phyloP scores from a whole-genome alignment of 768 basidiomycete species.

The Strobilomyces confusus region DNA sequence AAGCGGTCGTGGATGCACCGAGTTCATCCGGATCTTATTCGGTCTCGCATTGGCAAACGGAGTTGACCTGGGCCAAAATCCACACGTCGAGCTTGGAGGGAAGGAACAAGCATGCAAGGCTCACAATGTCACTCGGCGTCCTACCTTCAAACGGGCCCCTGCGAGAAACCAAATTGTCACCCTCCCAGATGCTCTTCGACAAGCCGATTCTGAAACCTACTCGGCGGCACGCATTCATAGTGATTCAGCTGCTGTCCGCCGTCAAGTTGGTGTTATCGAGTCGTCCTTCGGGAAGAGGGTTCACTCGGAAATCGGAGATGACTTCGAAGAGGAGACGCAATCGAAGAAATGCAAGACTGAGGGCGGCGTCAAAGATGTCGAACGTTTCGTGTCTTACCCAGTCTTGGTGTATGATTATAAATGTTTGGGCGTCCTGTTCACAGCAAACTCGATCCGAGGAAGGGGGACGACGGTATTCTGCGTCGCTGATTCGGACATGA shows the following conservation, averaged over 20 bases:
- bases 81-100: not conserved
- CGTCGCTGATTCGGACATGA: not conserved
- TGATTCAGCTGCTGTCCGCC: not conserved
- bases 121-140: not conserved
- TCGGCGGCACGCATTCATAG: not conserved
- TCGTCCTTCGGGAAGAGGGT: not conserved
- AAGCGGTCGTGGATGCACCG: slow-evolving; percentile 6
- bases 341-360: not conserved
- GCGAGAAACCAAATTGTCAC: not conserved
- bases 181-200: not conserved
- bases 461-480: not conserved
- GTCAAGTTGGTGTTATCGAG: no score
- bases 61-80: slow-evolving; percentile 6
- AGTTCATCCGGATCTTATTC: slow-evolving; percentile 9
- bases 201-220: not conserved
- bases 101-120: not conserved
- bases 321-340: not conserved
- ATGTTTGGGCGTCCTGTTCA: not conserved
- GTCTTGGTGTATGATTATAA: not conserved
- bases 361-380: not conserved
- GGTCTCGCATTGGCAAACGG: slow-evolving; percentile 9
- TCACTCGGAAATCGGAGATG: not conserved
- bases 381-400: not conserved
- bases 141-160: not conserved
- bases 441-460: not conserved